Evolutionary conservation across 179 eudicot genomes (phyloP), one percentile per base, ranked within the genome.

Genomic region (Amaranthus tricolor): DNA sequence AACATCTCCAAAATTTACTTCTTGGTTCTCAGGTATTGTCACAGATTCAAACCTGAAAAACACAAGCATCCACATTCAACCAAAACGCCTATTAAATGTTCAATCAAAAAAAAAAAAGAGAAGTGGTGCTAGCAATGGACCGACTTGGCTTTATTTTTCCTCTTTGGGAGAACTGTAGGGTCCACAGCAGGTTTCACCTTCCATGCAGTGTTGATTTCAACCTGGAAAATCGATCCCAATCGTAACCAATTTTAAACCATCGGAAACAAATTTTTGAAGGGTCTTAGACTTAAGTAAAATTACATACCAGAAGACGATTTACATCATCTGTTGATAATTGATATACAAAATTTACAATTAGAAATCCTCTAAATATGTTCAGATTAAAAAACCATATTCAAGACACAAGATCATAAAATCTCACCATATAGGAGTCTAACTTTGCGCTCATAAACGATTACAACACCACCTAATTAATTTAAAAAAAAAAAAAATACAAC

Each of bases 201-300:
- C 99, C 99, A 95, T n/a, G 99, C 90, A 76, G 92, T 80, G 79
- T 95, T 95, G 64, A 95, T 81, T 73, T 95, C 91, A 70, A 87
- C 84, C 98, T 94, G 84, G 8, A 69, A 55, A 76, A 66, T 21
- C 2, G 0, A 5, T 11, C 45, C 13, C 9, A n/a, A 6, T 13
- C 11, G 5, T 45, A 45, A 17, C 21, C 49, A 65, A 17, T 49
- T 44, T 21, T 21, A n/a, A 44, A 17, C n/a, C 56, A 20, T 76
- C 69, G 67, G 16, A 43, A 73, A 6, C 64, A 20, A 11, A 16
- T 17, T 43, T 24, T 13, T 20, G 19, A 47, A 16, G 8, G 1
- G 40, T 49, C 19, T 7, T 40, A 52, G 43, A 62, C 55, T 2
- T 19, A 67, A 66, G 17, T 10, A 12, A 12, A 14, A 56, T 44